Conservation (phyloP, 2,329 filamentous ascomycete genomes). For the Pestalotiopsis sp. region DNA sequence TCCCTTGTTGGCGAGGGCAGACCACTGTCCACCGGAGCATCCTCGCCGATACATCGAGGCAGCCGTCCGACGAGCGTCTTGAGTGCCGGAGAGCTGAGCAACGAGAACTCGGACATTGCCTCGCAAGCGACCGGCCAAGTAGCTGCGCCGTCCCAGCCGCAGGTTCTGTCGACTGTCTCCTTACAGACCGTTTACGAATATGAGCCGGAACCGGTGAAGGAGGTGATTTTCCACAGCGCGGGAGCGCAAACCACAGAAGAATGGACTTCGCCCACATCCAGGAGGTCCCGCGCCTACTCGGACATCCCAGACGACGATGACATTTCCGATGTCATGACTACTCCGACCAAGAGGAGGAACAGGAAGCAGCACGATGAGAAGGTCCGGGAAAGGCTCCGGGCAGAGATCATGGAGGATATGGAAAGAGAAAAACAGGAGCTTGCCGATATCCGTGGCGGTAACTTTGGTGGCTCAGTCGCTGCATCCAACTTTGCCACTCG, state of each 20-base stretch:
- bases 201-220: conserved; percentile 73
- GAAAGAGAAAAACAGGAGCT: conserved; percentile 64
- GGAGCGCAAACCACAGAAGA: conserved; percentile 88
- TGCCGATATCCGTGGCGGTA: conserved; percentile 52
- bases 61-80: conserved; percentile 87
- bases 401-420: conserved; percentile 92
- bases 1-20: conserved; percentile 80
- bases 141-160: conserved; percentile 47
- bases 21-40: conserved; percentile 65
- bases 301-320: conserved; percentile 69
- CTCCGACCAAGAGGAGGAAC: conserved; percentile 74
- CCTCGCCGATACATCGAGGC: conserved; percentile 67
- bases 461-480: conserved; percentile 43
- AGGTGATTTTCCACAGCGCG: conserved; percentile 96
- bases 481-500: conserved; percentile 73
- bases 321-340: conserved; percentile 53
- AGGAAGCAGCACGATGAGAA: conserved; percentile 84
- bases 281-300: conserved; percentile 55
- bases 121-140: conserved; percentile 38
- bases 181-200: conserved; percentile 81
- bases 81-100: conserved; percentile 80
- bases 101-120: conserved; percentile 66
- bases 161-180: conserved; percentile 74
- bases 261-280: conserved; percentile 60
- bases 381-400: conserved; percentile 78